Evolutionary conservation across 148 eudicot genomes (phyloP), one percentile per base, ranked within the genome.

Genomic region (Rhododendron vialii): DNA sequence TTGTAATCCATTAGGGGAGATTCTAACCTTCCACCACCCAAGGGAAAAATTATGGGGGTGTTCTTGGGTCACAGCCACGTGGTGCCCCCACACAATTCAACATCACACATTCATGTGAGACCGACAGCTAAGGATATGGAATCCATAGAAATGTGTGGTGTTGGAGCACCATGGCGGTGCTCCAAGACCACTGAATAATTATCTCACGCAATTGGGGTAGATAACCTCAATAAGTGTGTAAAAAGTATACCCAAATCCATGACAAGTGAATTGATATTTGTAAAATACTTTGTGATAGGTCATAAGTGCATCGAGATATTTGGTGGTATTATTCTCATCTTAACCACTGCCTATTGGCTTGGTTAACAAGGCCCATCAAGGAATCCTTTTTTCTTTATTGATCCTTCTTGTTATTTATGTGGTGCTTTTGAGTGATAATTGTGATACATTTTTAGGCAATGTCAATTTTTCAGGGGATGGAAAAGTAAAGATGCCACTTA

Each of bases 401-500:
- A 14, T 33, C 41, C 38, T 71, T 38, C 24, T 6, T 38, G 53
- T 45, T 78, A 43, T 43, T 78, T 20, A 45, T 43, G 33, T 24
- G 47, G 14, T 76, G 80, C 48, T 76, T 76, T 76, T 20, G n/a
- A 17, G 47, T 20, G 51, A 85, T 6, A 65, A 55, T 81, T 81
- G 3, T 71, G 45, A 85, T 18, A 48, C 30, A 14, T 41, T 87
- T 80, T 45, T 84, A 7, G 48, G 69, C 57, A 63, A 82, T 88
- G 75, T 78, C 28, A 38, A 59, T 82, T 78, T 78, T 90, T 17
- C 92, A 97, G 99, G 95, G 75, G 96, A 97, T 84, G 91, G 92
- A 87, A 93, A 93, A 89, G 94, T 89, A 47, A 97, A 97, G 92
- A 92, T 86, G 89, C 99, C 99, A 43, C 82, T 97, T 61, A 97